Evolutionary conservation across 352 stramenopile genomes (phyloP), one percentile per base, ranked within the genome.

Genomic region (Pythium dissotocum): DNA sequence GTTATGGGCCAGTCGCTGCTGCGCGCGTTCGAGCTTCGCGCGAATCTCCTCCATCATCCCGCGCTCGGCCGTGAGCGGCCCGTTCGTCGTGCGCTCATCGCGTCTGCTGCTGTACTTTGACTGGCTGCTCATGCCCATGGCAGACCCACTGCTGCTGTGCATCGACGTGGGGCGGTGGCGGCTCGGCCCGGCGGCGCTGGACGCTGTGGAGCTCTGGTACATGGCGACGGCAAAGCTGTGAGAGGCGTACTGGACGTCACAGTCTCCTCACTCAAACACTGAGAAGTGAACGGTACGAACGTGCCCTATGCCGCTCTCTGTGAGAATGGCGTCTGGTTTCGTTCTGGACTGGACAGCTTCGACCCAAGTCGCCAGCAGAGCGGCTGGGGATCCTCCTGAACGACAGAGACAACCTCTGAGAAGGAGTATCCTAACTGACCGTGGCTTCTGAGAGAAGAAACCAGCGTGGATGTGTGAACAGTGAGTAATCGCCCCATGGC

Each of bases 1-100:
- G 6, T 77, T 72, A 33, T 73, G 78, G 10, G 76, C 80, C 42
- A 91, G 75, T 3, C 80, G 78, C 12, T 72, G 78, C 69, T 90
- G 80, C 21, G 83, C 75, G 18, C 74, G 73, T 66, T 91, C 83
- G 24, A 91, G 77, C 68, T 90, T 91, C 38, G 69, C 77, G 49
- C 82, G 83, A 69, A 91, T 91, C 65, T 86, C 71, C 38, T 89
- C 78, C 78, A 91, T 89, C 81, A 88, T 88, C 35, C 68, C 75
- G 59, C 83, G 83, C 70, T 91, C 83, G 16, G 69, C 77, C n/a
- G 81, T 78, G 62, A 74, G 68, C 62, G 68, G 68, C 14, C 54
- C 62, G 2, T 35, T 57, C 30, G 58, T 67, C 26, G 62, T 36
- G 8, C 61, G 61, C 48, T 69, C 67, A 44, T 63, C 55, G 30